A percentile compares a stretch with the other conserved stretches of the same genome.
Evolutionary conservation across 192 early-diverging fungal genomes (phyloP).

Genomic region (Podila minutissima): DNA sequence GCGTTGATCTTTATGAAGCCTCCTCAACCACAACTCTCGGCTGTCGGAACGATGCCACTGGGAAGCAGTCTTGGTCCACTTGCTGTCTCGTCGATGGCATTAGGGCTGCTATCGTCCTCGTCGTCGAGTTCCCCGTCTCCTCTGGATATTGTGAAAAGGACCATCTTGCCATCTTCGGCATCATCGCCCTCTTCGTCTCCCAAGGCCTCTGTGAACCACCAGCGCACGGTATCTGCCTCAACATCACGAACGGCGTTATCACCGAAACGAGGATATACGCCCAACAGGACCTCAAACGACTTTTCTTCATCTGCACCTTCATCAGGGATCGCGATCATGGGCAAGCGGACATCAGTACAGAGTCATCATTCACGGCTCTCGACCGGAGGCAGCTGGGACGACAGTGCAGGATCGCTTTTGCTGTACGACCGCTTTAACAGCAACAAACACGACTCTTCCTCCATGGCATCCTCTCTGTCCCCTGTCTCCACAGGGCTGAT

Average conservation of each 20-base stretch:
- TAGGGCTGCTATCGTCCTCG: slow-evolving; percentile 11
- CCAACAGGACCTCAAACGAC: neutral
- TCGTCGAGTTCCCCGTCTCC: neutral
- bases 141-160: neutral
- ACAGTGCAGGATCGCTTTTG: slow-evolving; percentile 15
- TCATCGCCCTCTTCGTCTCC: neutral
- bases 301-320: neutral
- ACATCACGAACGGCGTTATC: neutral
- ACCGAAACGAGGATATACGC: neutral
- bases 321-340: neutral
- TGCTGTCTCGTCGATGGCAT: neutral
- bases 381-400: slow-evolving; percentile 33
- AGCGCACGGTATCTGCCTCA: slow-evolving; percentile 2
- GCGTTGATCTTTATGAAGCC: slow-evolving; percentile 16
- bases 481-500: neutral
- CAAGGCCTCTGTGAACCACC: neutral
- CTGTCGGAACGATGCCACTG: neutral
- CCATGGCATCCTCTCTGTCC: slow-evolving; percentile 5
- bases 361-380: slow-evolving; percentile 29
- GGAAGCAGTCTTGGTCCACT: neutral
- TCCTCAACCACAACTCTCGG: slow-evolving; percentile 10
- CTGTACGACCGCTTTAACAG: slow-evolving; percentile 15
- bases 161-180: neutral
- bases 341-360: slow-evolving; percentile 23
- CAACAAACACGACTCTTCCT: slow-evolving; percentile 4